Evolutionary conservation across 805 yeast species (phyloP), one percentile per base, ranked within the genome.

Genomic region (Brettanomyces nanus): DNA sequence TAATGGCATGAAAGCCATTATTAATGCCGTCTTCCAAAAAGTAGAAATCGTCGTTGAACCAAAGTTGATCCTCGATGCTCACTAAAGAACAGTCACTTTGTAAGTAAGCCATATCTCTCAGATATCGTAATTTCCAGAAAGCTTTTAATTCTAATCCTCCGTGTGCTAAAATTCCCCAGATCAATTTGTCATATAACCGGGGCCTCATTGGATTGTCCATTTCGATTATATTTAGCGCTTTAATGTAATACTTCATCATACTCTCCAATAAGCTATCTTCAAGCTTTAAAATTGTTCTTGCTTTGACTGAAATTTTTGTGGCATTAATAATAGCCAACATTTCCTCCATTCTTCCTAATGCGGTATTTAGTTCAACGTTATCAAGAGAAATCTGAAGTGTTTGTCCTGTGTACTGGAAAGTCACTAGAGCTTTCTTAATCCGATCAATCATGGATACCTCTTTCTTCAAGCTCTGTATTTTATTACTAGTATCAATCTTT

Each of bases 71-170:
- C 15, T 47, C 50, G 19, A 19, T 14, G 19, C 45, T 39, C 3
- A 49, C 38, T 2, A 44, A n/a, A 5, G 47, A 36, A 18, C 41
- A 25, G 6, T 30, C 33, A 21, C 43, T 39, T 28, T 32, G 33
- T 2, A 41, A 9, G 3, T 17, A 19, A 3, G 44, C 20, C 30
- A 44, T 20, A 9, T 46, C 46, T 15, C 33, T 20, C 20, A 49
- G 9, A 14, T n/a, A 34, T 6, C 35, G 40, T 11, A 44, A 20
- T 21, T 41, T 28, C 48, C 46, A 43, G 17, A 47, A 35, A 3
- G 31, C 26, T 9, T 42, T 31, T 6, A 47, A 21, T 26, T 41
- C 43, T 19, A 38, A 35, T 2, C 46, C 47, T 13, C 53, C 53
- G 18, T 43, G 42, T 15, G 45, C 38, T 19, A 49, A 17, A 2